Conservation (phyloP, 768 basidiomycete genomes). For the Gloeostereum incarnatum region DNA sequence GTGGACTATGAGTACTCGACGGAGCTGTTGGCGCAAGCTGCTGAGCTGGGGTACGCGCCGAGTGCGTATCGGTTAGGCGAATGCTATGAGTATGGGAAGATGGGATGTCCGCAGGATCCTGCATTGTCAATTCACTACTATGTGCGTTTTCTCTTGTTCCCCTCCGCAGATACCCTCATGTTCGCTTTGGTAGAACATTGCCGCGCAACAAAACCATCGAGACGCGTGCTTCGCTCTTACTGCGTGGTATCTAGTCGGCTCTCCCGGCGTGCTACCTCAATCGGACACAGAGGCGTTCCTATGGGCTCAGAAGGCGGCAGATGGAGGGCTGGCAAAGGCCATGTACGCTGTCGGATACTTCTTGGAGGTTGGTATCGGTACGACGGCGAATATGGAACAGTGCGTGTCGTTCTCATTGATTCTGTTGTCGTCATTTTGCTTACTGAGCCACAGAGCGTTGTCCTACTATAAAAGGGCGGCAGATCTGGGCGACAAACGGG, state of each 20-base stretch:
- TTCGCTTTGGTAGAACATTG: slow-evolving; percentile 69
- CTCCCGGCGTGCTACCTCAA: slow-evolving; percentile 93
- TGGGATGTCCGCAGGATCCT: slow-evolving; percentile 96
- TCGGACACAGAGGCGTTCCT: slow-evolving; percentile 97
- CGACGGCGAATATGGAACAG: slow-evolving; percentile 55
- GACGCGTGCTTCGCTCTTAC: slow-evolving; percentile 98
- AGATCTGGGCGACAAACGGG: slow-evolving; percentile 90
- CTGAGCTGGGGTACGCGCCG: slow-evolving; percentile 93
- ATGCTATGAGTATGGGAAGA: slow-evolving; percentile 98
- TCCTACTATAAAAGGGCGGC: slow-evolving; percentile 86
- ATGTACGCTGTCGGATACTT: slow-evolving; percentile 99
- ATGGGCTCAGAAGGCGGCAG: slow-evolving; percentile 95
- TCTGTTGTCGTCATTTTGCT: slow-evolving; percentile 5
- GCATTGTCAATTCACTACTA: slow-evolving; percentile 99
- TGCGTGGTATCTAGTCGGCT: slow-evolving; percentile 98
- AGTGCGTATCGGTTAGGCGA: slow-evolving; percentile 94
- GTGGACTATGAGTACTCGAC: slow-evolving; percentile 94
- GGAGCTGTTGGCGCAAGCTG: slow-evolving; percentile 90
- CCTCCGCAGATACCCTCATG: slow-evolving; percentile 6
- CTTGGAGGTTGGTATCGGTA: slow-evolving; percentile 89
- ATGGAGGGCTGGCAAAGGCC: slow-evolving; percentile 85
- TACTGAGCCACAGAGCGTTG: slow-evolving; percentile 41
- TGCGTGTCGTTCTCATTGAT: slow-evolving; percentile 24
- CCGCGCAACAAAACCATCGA: slow-evolving; percentile 93
- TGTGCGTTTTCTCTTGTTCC: slow-evolving; percentile 40